Percentiles rank a stretch among this genome's conserved stretches.
Evolutionary conservation across 768 basidiomycete genomes (phyloP).

Genomic region (Tylopilus plumbeoviolaceoides): DNA sequence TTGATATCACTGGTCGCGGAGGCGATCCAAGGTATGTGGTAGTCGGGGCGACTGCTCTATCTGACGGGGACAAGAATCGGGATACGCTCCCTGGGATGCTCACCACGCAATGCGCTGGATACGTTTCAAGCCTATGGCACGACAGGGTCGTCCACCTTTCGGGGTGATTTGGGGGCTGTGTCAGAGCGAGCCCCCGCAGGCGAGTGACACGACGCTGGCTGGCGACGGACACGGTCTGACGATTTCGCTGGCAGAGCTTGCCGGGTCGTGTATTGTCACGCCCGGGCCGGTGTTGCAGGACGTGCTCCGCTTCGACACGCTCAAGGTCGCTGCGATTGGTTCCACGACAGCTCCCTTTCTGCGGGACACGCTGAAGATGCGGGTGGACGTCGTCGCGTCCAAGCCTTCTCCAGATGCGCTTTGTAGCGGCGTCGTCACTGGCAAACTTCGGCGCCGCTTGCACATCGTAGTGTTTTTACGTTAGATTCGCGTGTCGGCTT

Average conservation of each 20-base stretch:
- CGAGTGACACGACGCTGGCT: constrained; percentile 7
- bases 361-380: too few species aligned
- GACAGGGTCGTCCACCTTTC: constrained; percentile 49
- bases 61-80: constrained; percentile 86
- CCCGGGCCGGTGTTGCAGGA: constrained; percentile 51
- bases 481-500: constrained; percentile 4
- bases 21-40: constrained; percentile 13
- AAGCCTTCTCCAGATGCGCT: too few species aligned
- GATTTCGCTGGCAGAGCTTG: constrained; percentile 31
- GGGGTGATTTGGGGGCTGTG: constrained; percentile 35
- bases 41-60: constrained; percentile 48
- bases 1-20: too few species aligned
- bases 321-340: too few species aligned
- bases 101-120: constrained; percentile 46
- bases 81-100: too few species aligned
- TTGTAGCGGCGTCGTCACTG: too few species aligned
- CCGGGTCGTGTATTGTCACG: constrained; percentile 76
- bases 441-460: constrained; percentile 8
- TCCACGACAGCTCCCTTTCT: too few species aligned
- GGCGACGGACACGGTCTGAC: too few species aligned
- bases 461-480: constrained; percentile 8
- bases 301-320: constrained; percentile 33
- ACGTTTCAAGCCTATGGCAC: constrained; percentile 71
- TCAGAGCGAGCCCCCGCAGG: constrained; percentile 26
- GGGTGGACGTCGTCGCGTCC: too few species aligned